Base-by-base conservation (phyloP, 768 basidiomycete genomes). In the Auriculariales sp. region DNA sequence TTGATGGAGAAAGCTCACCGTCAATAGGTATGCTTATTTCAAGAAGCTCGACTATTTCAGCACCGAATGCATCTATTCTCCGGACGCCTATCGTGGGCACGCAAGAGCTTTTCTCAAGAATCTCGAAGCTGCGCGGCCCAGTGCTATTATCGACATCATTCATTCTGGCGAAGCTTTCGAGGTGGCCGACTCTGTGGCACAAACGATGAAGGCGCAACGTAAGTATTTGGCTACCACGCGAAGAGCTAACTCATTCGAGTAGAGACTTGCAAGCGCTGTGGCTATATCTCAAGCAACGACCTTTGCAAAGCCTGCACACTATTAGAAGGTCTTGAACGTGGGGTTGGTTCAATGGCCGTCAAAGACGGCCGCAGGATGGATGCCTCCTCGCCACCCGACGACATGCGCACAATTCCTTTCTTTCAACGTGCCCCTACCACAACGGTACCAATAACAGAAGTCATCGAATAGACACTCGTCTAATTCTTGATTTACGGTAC, bases 41-140 rank as follows among this genome's bases (percentile, higher is more conserved):
- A 97, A 94, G 71, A 95, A 97, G 65, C 73, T 99, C 19, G 93
- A 97, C 61, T 99, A 99, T 64, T 97, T 95, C 66, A 97, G 93
- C 2, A 99, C 94, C 6, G 95, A 99, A 62, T 99, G 95, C 63
- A 97, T 98, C 57, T 99, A 99, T 64, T 93, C 92, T 3, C 94
- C 95, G 7, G 95, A 97, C 62, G 95, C 95, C 3, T 99, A 99
- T 62, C 84, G 95, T 6, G 95, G 95, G 0, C 93, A 98, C 61
- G 92, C 95, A 1, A 76, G 95, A 45, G 79, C 78, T 0, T 94
- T 98, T 58, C 75, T 99, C 32, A 99, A 99, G 64, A 90, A 95
- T 55, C 72, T 98, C 12, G 95, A 99, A 68, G 88, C 84, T 0
- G 83, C 92, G 19, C 75, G 95, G 11, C 93, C 95, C 0, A 90